phyloP scores from a whole-genome alignment of 805 yeast genomes.

The Priceomyces castillae region DNA sequence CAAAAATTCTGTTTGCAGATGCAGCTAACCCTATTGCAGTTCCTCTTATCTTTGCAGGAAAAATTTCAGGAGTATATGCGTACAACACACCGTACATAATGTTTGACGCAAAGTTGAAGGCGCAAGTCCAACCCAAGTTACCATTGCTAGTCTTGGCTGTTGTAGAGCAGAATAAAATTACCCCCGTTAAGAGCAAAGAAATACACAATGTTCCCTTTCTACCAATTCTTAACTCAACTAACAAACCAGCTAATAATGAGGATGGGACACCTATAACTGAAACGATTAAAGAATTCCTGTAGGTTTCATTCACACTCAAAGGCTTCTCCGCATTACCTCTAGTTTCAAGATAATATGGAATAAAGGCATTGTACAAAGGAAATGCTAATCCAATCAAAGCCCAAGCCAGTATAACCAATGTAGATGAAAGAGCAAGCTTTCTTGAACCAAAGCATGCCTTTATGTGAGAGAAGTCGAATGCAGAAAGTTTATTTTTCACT shows the following conservation, averaged over 20 bases:
- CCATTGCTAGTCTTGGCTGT: slow-evolving; percentile 52
- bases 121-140: slow-evolving; percentile 49
- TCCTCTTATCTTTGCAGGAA: slow-evolving; percentile 48
- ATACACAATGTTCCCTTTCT: slow-evolving; percentile 55
- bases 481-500: slow-evolving; percentile 14
- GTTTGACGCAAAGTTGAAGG: slow-evolving; percentile 46
- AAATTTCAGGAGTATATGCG: slow-evolving; percentile 66
- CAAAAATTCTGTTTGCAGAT: slow-evolving; percentile 51
- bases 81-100: slow-evolving; percentile 57
- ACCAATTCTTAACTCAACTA: slow-evolving; percentile 41
- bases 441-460: slow-evolving; percentile 46
- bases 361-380: slow-evolving; percentile 53
- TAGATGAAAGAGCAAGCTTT: slow-evolving; percentile 44
- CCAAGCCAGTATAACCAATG: slow-evolving; percentile 48
- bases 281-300: slow-evolving; percentile 30
- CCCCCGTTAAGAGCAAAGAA: slow-evolving; percentile 54
- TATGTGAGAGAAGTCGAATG: slow-evolving; percentile 36
- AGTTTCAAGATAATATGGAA: slow-evolving; percentile 49
- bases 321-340: slow-evolving; percentile 32
- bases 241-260: slow-evolving; percentile 29
- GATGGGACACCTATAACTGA: slow-evolving; percentile 34
- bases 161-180: slow-evolving; percentile 60
- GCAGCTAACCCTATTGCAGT: slow-evolving; percentile 62
- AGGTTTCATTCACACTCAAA: slow-evolving; percentile 30
- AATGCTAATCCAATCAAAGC: slow-evolving; percentile 57